Evolutionary conservation across 2,329 filamentous ascomycete species (phyloP).

Genomic region (Dendrostoma leiphaemia): DNA sequence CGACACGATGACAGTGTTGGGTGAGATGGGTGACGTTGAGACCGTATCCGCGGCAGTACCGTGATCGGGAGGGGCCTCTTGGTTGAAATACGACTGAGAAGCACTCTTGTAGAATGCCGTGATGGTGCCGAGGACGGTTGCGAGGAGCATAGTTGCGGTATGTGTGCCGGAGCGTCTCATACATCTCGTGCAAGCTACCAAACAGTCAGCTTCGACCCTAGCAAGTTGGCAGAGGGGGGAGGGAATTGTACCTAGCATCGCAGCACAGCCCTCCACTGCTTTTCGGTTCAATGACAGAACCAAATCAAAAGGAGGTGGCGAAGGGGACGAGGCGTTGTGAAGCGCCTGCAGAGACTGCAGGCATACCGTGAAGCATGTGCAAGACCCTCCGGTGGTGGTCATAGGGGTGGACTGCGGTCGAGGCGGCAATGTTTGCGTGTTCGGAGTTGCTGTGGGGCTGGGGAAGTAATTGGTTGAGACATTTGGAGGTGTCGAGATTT

Average conservation of each 20-base stretch:
- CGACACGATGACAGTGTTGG: conserved; percentile 3
- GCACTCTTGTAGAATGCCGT: conserved; percentile 45
- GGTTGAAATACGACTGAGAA: conserved; percentile 37
- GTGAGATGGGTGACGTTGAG: not conserved
- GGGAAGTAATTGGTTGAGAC: conserved; percentile 37
- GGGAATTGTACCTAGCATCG: conserved; percentile 35
- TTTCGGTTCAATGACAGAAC: conserved; percentile 45
- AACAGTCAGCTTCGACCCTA: not conserved
- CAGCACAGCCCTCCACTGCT: conserved; percentile 46
- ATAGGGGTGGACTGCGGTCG: conserved; percentile 27
- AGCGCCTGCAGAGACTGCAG: conserved; percentile 46
- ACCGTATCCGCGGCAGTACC: conserved; percentile 9
- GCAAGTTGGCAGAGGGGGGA: no score
- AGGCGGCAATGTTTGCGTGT: conserved; percentile 28
- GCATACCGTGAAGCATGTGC: conserved; percentile 46
- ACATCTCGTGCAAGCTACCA: conserved; percentile 37
- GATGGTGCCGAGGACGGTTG: conserved; percentile 47
- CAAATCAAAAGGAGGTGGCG: conserved; percentile 40
- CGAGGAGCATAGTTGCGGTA: conserved; percentile 48
- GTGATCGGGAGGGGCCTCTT: conserved; percentile 20
- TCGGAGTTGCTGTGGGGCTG: conserved; percentile 37
- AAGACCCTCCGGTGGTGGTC: conserved; percentile 30
- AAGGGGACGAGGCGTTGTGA: conserved; percentile 41
- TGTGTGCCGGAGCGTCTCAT: conserved; percentile 41
- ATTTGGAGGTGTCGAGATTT: conserved; percentile 34